These are phyloP conservation scores for Pleurotus pulmonarius DNA, from an alignment of 768 basidiomycete genomes.

Conservation along the genomic window DNA sequence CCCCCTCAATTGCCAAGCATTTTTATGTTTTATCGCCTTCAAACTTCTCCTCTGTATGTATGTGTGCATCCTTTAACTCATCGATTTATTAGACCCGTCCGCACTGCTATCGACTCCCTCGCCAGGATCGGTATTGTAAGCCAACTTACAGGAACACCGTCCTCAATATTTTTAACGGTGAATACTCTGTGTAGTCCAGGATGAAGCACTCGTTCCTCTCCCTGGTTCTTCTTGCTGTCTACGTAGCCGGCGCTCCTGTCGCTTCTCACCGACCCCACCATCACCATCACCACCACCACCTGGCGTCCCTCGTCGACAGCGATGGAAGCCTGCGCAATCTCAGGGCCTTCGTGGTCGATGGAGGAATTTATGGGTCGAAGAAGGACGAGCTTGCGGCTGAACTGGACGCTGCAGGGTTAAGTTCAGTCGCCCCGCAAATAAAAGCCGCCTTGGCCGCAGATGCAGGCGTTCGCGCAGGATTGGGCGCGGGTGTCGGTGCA, in stretches of 20 bases:
- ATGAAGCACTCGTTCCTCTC: conserved; percentile 5
- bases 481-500: background rate
- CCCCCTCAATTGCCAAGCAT: background rate
- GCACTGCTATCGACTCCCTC: conserved; percentile 1
- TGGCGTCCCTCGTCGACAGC: background rate
- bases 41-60: background rate
- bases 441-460: background rate
- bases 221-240: conserved; percentile 5
- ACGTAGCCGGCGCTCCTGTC: conserved; percentile 2
- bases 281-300: background rate
- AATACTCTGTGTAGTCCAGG: background rate
- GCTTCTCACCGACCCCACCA: no score
- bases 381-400: background rate
- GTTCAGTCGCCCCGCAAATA: background rate
- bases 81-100: background rate
- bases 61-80: background rate
- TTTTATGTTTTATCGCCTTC: background rate
- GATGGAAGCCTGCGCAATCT: background rate
- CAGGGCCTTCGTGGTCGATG: background rate
- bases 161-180: background rate
- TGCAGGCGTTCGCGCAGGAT: background rate
- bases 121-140: conserved; percentile 7
- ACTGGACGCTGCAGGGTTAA: background rate
- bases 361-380: background rate
- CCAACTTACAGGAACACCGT: background rate